Evolutionary conservation across 768 basidiomycete genomes (phyloP).

Genomic region (Boletus eberwhitei): DNA sequence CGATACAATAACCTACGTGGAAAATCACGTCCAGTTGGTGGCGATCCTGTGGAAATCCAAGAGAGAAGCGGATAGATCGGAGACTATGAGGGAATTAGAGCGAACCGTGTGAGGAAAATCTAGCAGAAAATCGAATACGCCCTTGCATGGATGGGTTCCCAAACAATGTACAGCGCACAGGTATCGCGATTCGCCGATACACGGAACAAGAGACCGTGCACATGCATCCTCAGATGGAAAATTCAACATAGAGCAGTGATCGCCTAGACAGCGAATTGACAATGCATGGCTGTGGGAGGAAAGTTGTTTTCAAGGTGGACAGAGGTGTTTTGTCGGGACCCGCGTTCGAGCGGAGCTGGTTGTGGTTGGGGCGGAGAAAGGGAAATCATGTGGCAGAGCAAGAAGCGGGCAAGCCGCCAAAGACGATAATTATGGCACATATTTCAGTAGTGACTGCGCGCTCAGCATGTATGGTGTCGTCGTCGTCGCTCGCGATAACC

Average conservation of each 20-base stretch:
- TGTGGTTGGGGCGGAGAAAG: slow-evolving; percentile 34
- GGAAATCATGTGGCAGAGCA: slow-evolving; percentile 24
- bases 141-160: background rate
- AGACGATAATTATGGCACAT: slow-evolving; percentile 27
- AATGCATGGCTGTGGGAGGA: background rate
- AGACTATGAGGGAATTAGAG: background rate
- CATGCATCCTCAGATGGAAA: background rate
- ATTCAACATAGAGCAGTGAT: too few relatives aligned
- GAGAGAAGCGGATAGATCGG: background rate
- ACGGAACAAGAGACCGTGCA: background rate
- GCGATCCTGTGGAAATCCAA: background rate
- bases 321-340: background rate
- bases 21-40: background rate
- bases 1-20: background rate
- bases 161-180: background rate
- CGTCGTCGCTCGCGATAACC: slow-evolving; percentile 18
- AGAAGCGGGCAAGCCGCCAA: slow-evolving; percentile 14
- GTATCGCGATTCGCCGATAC: background rate
- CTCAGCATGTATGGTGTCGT: slow-evolving; percentile 12
- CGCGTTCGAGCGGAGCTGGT: slow-evolving; percentile 36
- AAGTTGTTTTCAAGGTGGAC: too few relatives aligned
- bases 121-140: background rate
- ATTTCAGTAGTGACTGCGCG: background rate
- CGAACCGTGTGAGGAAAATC: slow-evolving; percentile 4
- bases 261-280: background rate